Evolutionary conservation across 129 eudicot genomes (phyloP).

Genomic region (Solidago caesia): DNA sequence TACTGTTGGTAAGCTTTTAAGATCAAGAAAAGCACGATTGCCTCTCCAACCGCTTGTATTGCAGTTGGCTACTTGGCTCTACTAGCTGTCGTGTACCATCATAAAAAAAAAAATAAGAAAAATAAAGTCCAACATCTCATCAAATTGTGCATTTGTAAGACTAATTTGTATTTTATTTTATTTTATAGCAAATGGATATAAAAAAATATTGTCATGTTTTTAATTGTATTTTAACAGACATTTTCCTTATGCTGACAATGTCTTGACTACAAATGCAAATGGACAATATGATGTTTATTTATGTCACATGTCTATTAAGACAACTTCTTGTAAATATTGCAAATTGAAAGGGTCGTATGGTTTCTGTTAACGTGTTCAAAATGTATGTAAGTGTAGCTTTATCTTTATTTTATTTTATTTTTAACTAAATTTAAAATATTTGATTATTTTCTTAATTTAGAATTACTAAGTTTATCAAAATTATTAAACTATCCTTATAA

Average conservation of each 20-base stretch:
- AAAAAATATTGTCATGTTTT: background rate
- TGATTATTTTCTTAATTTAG: too few species aligned
- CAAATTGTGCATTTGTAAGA: constrained; percentile 1
- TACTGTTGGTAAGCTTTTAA: constrained; percentile 2
- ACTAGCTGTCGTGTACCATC: constrained; percentile 22
- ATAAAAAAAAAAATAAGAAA: background rate
- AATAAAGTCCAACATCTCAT: background rate
- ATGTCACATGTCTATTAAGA: too few species aligned
- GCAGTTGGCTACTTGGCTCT: background rate
- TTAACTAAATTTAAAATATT: too few species aligned
- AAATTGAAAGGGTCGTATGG: too few species aligned
- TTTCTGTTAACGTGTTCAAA: too few species aligned
- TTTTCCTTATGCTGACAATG: background rate
- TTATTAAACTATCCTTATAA: too few species aligned
- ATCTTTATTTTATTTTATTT: too few species aligned
- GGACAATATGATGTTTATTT: background rate
- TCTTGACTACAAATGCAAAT: background rate
- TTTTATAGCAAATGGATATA: background rate
- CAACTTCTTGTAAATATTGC: too few species aligned
- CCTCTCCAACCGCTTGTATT: constrained; percentile 17
- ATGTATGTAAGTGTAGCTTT: too few species aligned
- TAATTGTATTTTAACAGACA: background rate
- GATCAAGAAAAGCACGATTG: constrained; percentile 3
- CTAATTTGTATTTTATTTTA: background rate
- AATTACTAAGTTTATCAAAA: too few species aligned